A percentile compares a stretch with the other conserved stretches of the same genome.
Conservation (phyloP, 495 filamentous ascomycete species). For the Xylaria scruposa region DNA sequence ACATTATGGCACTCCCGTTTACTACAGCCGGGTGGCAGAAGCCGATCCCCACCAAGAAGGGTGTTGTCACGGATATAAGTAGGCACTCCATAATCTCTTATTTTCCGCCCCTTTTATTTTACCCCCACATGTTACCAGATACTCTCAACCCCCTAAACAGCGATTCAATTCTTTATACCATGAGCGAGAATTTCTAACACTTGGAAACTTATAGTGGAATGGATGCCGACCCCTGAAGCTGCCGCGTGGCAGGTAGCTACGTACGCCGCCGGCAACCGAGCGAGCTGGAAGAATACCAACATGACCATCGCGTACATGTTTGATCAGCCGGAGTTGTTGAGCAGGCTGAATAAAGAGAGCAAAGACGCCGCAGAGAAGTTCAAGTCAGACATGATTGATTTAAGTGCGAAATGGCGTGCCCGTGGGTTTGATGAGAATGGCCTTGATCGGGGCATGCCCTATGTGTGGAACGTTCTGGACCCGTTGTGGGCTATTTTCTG, state of each 20-base stretch:
- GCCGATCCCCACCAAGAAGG: conserved; percentile 42
- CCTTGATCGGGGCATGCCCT: conserved; percentile 48
- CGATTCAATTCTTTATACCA: background rate
- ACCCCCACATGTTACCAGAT: background rate
- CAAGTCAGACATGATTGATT: conserved; percentile 32
- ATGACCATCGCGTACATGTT: conserved; percentile 42
- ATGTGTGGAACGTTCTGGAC: conserved; percentile 44
- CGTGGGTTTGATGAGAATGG: conserved; percentile 43
- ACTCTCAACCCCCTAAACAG: background rate
- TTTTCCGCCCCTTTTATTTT: background rate
- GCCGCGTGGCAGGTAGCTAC: conserved; percentile 22
- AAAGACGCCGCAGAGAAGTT: conserved; percentile 29
- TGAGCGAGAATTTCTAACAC: background rate
- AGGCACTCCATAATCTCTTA: background rate
- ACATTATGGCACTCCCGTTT: conserved; percentile 42
- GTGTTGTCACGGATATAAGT: conserved; percentile 32
- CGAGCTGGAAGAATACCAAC: conserved; percentile 29
- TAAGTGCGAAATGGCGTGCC: conserved; percentile 36
- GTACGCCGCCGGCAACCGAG: conserved; percentile 32
- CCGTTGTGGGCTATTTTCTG: conserved; percentile 33
- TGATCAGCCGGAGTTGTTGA: conserved; percentile 31
- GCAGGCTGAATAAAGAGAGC: conserved; percentile 29
- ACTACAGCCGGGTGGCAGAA: conserved; percentile 42
- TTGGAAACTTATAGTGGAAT: conserved; percentile 25
- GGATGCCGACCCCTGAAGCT: conserved; percentile 33